Evolutionary conservation across 1,284 basidiomycete genomes (phyloP), one percentile per base, ranked within the genome.

Genomic region (Cryptococcus sp.): DNA sequence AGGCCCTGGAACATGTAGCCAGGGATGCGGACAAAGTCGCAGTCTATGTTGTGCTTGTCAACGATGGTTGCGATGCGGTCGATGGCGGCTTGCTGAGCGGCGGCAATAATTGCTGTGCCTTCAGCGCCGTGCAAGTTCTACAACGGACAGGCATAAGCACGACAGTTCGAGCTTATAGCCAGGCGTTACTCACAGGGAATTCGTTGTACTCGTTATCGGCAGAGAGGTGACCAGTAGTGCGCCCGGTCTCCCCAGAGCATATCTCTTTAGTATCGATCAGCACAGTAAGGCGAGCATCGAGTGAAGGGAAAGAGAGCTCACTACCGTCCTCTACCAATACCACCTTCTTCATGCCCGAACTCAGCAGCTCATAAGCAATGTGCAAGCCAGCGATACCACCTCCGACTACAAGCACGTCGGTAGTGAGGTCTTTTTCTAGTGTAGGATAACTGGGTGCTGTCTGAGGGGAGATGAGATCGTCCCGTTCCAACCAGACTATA

Each of bases 1-100:
- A 61, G 50, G 7, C 64, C 61, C 7, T 63, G 59, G 53, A 65
- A 65, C 64, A 65, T 65, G 64, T 65, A 65, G 22, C 64, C 64
- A 2, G 58, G 54, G 15, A 61, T 3, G 6, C 64, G 53, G 17
- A 46, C 54, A 41, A 65, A 65, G 40, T 63, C 64, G 48, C 64
- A 65, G 29, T 63, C 59, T 43, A 65, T 65, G 2, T 59, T 48
- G 47, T 65, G 64, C 40, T 63, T 56, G 8, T 61, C 23, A 19
- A 65, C 64, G 22, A 65, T 65, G 4, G 19, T 47, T 10, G 64
- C 61, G 44, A 65, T 63, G n/a, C 64, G 55, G 34, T 65, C 64
- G 26, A 65, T 65, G 15, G 64, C 64, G 7, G 51, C 50, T 44
- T 65, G 58, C 48, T 65, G 64, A 37, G 64, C 61, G 17, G 54